Percentiles rank a stretch among this genome's conserved stretches.
phyloP scores from a whole-genome alignment of 768 basidiomycete genomes.

The Termitomyces sp. region DNA sequence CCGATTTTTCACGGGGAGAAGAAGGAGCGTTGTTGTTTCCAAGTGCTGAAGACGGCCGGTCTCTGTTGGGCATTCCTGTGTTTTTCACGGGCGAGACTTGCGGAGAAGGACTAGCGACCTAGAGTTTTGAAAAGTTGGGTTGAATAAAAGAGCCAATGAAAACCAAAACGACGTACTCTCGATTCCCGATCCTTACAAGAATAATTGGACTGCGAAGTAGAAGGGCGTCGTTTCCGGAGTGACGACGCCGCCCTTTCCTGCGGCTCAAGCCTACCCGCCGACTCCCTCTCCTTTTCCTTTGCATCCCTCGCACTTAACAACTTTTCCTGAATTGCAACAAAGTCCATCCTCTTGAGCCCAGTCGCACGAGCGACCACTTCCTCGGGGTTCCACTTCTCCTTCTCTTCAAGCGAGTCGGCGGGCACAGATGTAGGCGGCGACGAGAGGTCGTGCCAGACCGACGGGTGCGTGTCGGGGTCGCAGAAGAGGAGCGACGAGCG shows the following conservation, averaged over 20 bases:
- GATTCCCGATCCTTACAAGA: constrained; percentile 51
- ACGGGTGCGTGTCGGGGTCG: constrained; percentile 43
- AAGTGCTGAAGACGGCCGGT: constrained; percentile 20
- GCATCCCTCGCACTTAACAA: constrained; percentile 60
- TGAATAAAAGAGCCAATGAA: constrained; percentile 6
- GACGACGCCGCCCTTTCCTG: constrained; percentile 64
- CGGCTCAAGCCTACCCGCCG: constrained; percentile 43
- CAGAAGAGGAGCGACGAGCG: constrained; percentile 50
- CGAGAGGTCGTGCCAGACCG: constrained; percentile 64
- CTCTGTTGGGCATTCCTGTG: constrained; percentile 23
- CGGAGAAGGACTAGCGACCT: constrained; percentile 63
- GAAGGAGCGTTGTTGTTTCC: constrained; percentile 14
- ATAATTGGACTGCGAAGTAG: constrained; percentile 81
- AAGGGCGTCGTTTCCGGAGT: constrained; percentile 67
- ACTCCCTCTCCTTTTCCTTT: constrained; percentile 43
- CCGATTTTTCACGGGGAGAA: constrained; percentile 7
- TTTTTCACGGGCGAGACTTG: constrained; percentile 34
- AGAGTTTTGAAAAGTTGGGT: constrained; percentile 2
- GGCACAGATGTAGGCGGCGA: constrained; percentile 42
- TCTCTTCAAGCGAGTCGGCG: constrained; percentile 49
- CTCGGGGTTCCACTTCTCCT: constrained; percentile 58
- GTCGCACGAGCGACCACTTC: constrained; percentile 61
- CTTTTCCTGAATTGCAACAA: constrained; percentile 71
- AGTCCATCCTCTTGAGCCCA: constrained; percentile 69
- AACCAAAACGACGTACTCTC: constrained; percentile 17